Evolutionary conservation across 805 yeast genomes (phyloP), one percentile per base, ranked within the genome.

Genomic region (Phaffomyces antillensis): DNA sequence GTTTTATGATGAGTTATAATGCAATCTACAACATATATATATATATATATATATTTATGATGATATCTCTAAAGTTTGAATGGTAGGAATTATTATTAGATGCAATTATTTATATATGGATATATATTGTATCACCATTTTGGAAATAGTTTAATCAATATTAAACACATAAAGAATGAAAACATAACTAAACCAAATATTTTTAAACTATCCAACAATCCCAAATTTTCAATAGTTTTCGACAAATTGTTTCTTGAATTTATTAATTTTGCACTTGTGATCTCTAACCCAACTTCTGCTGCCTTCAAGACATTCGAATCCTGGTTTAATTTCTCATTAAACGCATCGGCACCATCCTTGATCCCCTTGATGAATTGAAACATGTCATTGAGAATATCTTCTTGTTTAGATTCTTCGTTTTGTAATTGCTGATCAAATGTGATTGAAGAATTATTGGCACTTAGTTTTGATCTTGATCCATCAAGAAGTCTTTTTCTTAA

Each of bases 261-360:
- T 50, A 51, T 17, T 56, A 70, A 41, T 45, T 68, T 66, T 30
- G 48, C 58, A 4, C 70, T 61, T 2, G 73, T 68, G 1, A 62
- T 64, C 36, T 66, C 66, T 6, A 70, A 49, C 10, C 73, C 73
- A 13, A 65, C 59, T 45, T 68, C 72, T 2, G 73, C 71, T 6
- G 73, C 72, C 18, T 63, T 60, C 11, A 70, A 37, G 1, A 66
- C 63, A 37, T 63, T 66, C 35, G 61, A 52, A 46, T 68, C 73
- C 40, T 67, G 65, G 17, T 64, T 61, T 35, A 70, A 47, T 18
- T 68, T 70, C 38, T 58, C 60, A 47, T 66, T 66, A 46, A 70
- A 70, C 3, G 68, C 71, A 34, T 62, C 55, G 0, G 73, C 72
- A 37, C 70, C 72, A 25, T 62, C 63, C 49, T 58, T 68, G 33